A percentile compares a stretch with the other conserved stretches of the same genome.
Conservation (phyloP, 2,329 filamentous ascomycete genomes). For the Diatrype stigma region DNA sequence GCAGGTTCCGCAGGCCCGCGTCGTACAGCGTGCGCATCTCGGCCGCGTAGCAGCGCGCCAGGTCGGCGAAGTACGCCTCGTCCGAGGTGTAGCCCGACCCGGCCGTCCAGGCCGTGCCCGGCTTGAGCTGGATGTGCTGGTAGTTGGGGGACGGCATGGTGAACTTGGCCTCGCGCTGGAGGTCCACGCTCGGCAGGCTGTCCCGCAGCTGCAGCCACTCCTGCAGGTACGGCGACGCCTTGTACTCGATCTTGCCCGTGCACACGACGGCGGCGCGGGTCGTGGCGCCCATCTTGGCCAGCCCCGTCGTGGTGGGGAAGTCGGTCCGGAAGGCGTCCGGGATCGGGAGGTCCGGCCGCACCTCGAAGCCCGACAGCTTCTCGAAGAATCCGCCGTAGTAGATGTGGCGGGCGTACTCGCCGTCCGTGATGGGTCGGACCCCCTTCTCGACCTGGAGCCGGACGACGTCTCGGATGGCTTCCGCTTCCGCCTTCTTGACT, state of each 20-base stretch:
- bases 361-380: constrained; percentile 43
- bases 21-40: constrained; percentile 51
- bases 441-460: constrained; percentile 60
- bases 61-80: constrained; percentile 49
- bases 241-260: constrained; percentile 33
- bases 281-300: constrained; percentile 24
- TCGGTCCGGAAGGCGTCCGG: constrained; percentile 59
- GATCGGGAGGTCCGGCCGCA: constrained; percentile 54
- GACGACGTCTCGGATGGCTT: constrained; percentile 61
- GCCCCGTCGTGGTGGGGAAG: constrained; percentile 34
- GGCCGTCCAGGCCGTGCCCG: constrained; percentile 42
- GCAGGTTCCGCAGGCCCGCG: constrained; percentile 47
- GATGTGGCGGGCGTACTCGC: constrained; percentile 58
- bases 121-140: constrained; percentile 60
- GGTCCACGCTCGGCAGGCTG: constrained; percentile 45
- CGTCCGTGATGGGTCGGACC: constrained; percentile 61
- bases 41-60: constrained; percentile 47
- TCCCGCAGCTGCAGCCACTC: constrained; percentile 34
- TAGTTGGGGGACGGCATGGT: constrained; percentile 59
- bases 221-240: constrained; percentile 35
- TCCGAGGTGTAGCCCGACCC: constrained; percentile 46
- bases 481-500: constrained; percentile 52
- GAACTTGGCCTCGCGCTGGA: constrained; percentile 59
- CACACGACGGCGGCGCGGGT: constrained; percentile 32
- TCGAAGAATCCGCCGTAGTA: constrained; percentile 48